Evolutionary conservation across 164 flowering plant species (phyloP).

Genomic region (Houttuynia cordata): DNA sequence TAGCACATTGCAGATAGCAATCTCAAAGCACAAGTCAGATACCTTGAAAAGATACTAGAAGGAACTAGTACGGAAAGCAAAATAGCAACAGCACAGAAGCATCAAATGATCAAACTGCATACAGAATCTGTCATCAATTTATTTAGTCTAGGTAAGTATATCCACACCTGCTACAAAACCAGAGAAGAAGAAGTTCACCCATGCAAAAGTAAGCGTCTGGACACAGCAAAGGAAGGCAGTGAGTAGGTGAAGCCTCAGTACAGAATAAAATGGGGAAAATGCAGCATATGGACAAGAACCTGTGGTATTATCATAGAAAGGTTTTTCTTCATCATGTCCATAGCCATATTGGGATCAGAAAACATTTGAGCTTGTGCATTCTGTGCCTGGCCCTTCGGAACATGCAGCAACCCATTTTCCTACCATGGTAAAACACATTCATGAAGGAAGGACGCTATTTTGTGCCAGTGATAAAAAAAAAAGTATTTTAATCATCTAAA

Average conservation of each 20-base stretch:
- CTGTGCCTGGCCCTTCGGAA: conserved; percentile 80
- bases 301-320: conserved; percentile 98
- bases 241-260: not conserved
- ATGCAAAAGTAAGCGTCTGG: conserved; percentile 98
- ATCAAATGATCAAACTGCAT: not conserved
- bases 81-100: not conserved
- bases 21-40: too few relatives aligned
- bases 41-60: too few relatives aligned
- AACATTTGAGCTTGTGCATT: conserved; percentile 98
- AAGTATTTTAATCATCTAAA: not conserved
- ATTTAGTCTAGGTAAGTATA: not conserved
- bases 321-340: conserved; percentile 99
- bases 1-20: too few relatives aligned
- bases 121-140: not conserved
- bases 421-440: conserved; percentile 16
- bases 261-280: not conserved
- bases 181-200: conserved; percentile 99
- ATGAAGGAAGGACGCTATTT: not conserved
- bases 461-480: not conserved
- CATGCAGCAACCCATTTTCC: conserved; percentile 87
- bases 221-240: conserved; percentile 1
- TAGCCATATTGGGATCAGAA: conserved; percentile 98
- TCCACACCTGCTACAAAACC: conserved; percentile 93
- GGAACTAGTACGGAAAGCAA: not conserved
- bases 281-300: conserved; percentile 26